Evolutionary conservation across 2,329 filamentous ascomycete species (phyloP).

Genomic region (Cladophialophora psammophila): DNA sequence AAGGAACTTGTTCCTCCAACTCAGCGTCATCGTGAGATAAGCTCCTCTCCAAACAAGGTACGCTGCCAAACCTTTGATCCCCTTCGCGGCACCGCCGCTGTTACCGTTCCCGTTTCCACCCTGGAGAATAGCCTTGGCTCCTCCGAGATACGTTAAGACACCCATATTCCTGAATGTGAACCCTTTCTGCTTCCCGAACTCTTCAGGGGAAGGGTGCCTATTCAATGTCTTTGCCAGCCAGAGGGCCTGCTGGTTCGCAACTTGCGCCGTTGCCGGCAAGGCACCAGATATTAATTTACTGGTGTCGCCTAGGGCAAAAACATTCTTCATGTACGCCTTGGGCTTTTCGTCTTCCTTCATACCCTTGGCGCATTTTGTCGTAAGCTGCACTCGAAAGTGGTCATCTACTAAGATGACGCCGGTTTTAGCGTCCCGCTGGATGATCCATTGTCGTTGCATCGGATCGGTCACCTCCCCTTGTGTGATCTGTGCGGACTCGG

Average conservation of each 20-base stretch:
- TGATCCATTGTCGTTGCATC: slow-evolving; percentile 52
- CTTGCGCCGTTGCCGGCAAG: slow-evolving; percentile 66
- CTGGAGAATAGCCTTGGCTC: slow-evolving; percentile 65
- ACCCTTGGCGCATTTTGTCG: slow-evolving; percentile 43
- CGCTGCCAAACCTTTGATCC: slow-evolving; percentile 51
- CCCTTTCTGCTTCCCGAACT: slow-evolving; percentile 38
- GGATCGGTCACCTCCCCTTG: slow-evolving; percentile 32
- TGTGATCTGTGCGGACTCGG: slow-evolving; percentile 43
- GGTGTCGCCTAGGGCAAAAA: slow-evolving; percentile 65
- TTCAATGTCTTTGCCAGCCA: slow-evolving; percentile 66
- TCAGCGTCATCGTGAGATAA: slow-evolving; percentile 56
- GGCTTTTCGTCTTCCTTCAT: slow-evolving; percentile 33
- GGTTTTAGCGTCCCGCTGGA: slow-evolving; percentile 57
- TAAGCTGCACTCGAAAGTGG: slow-evolving; percentile 63
- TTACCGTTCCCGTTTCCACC: slow-evolving; percentile 43
- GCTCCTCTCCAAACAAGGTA: slow-evolving; percentile 55
- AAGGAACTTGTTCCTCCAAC: slow-evolving; percentile 54
- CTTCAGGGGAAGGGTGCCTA: slow-evolving; percentile 43
- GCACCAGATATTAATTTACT: slow-evolving; percentile 58
- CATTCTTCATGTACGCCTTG: slow-evolving; percentile 59
- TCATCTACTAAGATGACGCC: slow-evolving; percentile 63
- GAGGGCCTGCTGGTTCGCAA: slow-evolving; percentile 64
- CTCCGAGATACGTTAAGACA: slow-evolving; percentile 66
- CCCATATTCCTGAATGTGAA: slow-evolving; percentile 67
- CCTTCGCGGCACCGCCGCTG: slow-evolving; percentile 46